Base-by-base conservation (phyloP, 2,329 filamentous ascomycete genomes). In the Calonectria montana region DNA sequence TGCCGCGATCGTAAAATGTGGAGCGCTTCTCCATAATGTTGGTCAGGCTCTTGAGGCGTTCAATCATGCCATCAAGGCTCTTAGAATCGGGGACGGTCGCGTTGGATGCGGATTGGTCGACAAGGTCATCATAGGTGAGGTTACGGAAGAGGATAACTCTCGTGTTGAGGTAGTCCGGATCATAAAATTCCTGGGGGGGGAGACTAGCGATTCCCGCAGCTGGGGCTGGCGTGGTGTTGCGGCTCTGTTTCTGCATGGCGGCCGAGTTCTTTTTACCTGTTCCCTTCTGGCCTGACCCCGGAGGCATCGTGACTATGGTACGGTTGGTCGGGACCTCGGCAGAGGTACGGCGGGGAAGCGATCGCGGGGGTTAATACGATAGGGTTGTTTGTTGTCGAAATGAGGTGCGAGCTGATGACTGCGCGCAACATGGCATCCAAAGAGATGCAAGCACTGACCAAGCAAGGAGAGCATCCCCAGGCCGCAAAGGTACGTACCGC, bases 181-280 rank as follows among this genome's bases (percentile, higher is more conserved):
- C 88, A 78, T 89, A 86, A 67, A 85, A 84, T 68, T 90, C 86
- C 77, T 89, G 86, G 6, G 88, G 86, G 2, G 89, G 89, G 45
- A 91, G 87, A 82, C 77, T 88, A 79, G 85, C 88, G 80, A 82
- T 87, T 77, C 82, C 85, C 9, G 79, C 76, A 27, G 80, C 77
- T 13, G 83, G 82, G 48, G 81, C 82, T 41, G 94, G 94, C 18
- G 94, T 96, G 41, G 93, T 94, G 83, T 95, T 96, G 80, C 94
- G 92, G 81, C 93, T 95, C 77, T 92, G 93, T 76, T 91, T 91
- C 76, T 90, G 90, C 73, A 91, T 88, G 77, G 89, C 88, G 76
- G 88, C 88, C 72, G 87, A 85, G 74, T 84, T 84, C 84, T 94
- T 94, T 85, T 92, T 93, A 81, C 90, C 88, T 29, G 90, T 90